Evolutionary conservation across 164 flowering plant species (phyloP).

Genomic region (Litsea cubeba): DNA sequence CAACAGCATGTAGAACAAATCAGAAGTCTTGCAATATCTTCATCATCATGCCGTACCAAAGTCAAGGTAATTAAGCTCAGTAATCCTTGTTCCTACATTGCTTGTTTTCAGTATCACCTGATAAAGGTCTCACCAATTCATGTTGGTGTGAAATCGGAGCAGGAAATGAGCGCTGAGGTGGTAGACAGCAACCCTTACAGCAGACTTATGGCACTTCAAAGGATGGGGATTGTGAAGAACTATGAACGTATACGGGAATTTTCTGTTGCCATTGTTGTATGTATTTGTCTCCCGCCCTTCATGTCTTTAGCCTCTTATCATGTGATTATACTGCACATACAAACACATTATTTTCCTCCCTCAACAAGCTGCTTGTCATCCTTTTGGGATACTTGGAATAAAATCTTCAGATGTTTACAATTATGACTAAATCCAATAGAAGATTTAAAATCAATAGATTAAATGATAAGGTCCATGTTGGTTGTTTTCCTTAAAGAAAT

Average conservation of each 20-base stretch:
- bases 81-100: background rate
- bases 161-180: constrained; percentile 98
- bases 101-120: background rate
- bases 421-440: background rate
- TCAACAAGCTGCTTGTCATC: background rate
- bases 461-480: no score
- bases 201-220: constrained; percentile 96
- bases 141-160: constrained; percentile 15
- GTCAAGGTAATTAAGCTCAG: constrained; percentile 50
- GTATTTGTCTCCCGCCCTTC: constrained; percentile 37
- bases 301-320: background rate
- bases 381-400: background rate
- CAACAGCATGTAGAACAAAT: constrained; percentile 49
- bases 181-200: constrained; percentile 98
- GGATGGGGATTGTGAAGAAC: constrained; percentile 96
- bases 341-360: background rate
- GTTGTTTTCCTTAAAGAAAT: no score
- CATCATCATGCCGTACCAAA: constrained; percentile 53
- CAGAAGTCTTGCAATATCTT: constrained; percentile 36
- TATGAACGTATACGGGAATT: constrained; percentile 88
- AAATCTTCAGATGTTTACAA: background rate
- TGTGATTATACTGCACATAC: background rate
- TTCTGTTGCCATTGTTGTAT: constrained; percentile 92
- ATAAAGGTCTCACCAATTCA: background rate
- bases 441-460: no score